Conservation (phyloP, 192 early-diverging fungal genomes). For the Backusella liffmaniae region DNA sequence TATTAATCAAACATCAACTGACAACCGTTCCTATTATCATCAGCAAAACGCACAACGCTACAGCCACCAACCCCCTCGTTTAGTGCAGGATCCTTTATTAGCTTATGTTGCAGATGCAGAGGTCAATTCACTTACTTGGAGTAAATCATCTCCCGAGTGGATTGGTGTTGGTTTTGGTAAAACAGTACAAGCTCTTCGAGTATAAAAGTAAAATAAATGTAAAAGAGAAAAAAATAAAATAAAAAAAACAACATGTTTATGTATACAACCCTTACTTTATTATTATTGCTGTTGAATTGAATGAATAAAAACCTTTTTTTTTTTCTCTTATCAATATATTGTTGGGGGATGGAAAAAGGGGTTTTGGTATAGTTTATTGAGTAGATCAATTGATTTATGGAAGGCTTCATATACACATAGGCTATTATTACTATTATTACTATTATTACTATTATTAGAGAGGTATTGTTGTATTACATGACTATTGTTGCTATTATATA, state of each 20-base stretch:
- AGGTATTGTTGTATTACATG: background rate
- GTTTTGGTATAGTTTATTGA: background rate
- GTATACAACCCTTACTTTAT: background rate
- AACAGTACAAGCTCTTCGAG: slow-evolving; percentile 80
- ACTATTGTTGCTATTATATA: background rate
- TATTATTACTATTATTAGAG: background rate
- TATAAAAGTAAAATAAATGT: slow-evolving; percentile 42
- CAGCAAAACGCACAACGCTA: slow-evolving; percentile 15
- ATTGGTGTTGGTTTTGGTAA: slow-evolving; percentile 84
- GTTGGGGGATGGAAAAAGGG: too few relatives aligned
- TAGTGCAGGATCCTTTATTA: slow-evolving; percentile 60
- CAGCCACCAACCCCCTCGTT: slow-evolving; percentile 30
- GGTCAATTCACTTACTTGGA: slow-evolving; percentile 87
- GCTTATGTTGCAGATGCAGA: slow-evolving; percentile 74
- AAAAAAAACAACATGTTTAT: background rate
- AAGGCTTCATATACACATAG: background rate
- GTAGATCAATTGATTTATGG: background rate
- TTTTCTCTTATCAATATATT: too few relatives aligned
- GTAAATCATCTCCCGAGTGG: slow-evolving; percentile 77
- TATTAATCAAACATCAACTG: slow-evolving; percentile 42
- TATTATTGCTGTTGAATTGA: background rate
- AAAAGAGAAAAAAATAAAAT: background rate
- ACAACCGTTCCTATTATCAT: slow-evolving; percentile 40
- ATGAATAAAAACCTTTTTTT: background rate
- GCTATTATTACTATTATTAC: background rate